Conservation (phyloP, 192 early-diverging fungal genomes). For the Coemansia sp. region DNA sequence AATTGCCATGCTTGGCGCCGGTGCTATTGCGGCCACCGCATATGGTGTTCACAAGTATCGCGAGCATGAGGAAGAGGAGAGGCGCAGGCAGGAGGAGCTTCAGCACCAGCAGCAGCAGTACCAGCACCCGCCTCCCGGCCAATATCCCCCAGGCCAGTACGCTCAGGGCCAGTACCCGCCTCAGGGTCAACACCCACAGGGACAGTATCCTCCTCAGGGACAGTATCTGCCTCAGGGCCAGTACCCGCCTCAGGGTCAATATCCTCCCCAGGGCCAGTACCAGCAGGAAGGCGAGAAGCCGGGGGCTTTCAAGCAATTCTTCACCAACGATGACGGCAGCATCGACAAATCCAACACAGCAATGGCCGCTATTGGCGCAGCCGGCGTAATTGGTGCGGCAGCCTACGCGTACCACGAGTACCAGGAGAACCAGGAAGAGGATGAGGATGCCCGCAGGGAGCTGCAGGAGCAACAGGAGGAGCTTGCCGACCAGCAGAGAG, state of each 20-base stretch:
- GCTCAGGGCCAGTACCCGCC: slow-evolving; percentile 6
- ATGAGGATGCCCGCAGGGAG: not conserved
- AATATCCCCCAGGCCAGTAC: not conserved
- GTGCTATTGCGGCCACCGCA: slow-evolving; percentile 14
- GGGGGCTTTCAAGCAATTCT: slow-evolving; percentile 20
- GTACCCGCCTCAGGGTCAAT: not conserved
- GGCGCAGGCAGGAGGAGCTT: not conserved
- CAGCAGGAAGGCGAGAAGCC: slow-evolving; percentile 7
- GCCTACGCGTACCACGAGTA: slow-evolving; percentile 15
- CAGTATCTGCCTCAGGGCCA: not conserved
- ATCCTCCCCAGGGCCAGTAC: slow-evolving; percentile 6
- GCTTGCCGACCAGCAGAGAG: not conserved
- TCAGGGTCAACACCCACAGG: slow-evolving; percentile 2
- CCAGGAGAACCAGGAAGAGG: slow-evolving; percentile 17
- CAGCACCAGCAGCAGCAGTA: slow-evolving; percentile 18
- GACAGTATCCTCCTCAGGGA: not conserved
- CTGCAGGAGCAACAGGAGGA: not conserved
- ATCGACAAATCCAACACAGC: slow-evolving; percentile 20
- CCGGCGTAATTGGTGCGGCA: slow-evolving; percentile 12
- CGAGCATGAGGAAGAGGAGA: slow-evolving; percentile 23
- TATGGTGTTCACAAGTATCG: slow-evolving; percentile 32
- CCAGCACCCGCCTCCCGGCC: slow-evolving; percentile 3
- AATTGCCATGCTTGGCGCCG: slow-evolving; percentile 17
- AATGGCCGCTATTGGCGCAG: slow-evolving; percentile 8
- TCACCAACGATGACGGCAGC: slow-evolving; percentile 24